Base-by-base conservation (phyloP, 257 asterid genomes). In the Paulownia fortunei region DNA sequence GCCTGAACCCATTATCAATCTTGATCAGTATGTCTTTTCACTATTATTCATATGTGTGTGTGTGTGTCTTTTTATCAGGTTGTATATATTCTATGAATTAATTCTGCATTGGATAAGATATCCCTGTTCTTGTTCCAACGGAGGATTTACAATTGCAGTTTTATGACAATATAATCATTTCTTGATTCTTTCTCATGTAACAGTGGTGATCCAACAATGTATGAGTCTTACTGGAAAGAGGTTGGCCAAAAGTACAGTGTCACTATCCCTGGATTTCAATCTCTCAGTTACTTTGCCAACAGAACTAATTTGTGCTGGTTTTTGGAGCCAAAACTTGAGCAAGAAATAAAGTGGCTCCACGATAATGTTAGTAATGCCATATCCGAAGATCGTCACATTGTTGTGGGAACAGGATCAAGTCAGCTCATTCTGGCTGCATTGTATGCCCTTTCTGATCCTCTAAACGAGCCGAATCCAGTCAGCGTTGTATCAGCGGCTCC, bases 391-490 rank as follows among this genome's bases (percentile, higher is more conserved):
- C 81, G 88, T 7, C 81, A 82, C 64, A 56, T 92, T n/a, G 76
- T 95, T 0, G 91, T 92, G 0, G 97, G 99, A 18, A 91, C 88
- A 0, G 97, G 99, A 7, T 91, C 98, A 2, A 95, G 98, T 78
- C 99, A 95, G 81, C 92, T 95, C 11, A 78, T 92, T 61, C 77
- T 80, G 6, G 99, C 99, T 1, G 90, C 88, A 5, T 55, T 91
- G 0, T 95, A 81, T 73, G 98, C 97, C 51, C 89, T 94, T 7
- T 78, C 91, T 8, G 73, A 69, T 42, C 73, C 86, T 8, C 34
- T 76, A 0, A 78, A 84, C 63, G 76, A 79, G 0, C 81, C 89
- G 8, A 66, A 86, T 19, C 97, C 97, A 0, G 72, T 86, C 81
- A 83, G 79, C 74, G 93, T 95, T 3, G 93, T 95, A 6, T 84